A percentile compares a stretch with the other conserved stretches of the same genome.
Conservation (phyloP, 1,139 yeast species). For the Suhomyces guaymorum region DNA sequence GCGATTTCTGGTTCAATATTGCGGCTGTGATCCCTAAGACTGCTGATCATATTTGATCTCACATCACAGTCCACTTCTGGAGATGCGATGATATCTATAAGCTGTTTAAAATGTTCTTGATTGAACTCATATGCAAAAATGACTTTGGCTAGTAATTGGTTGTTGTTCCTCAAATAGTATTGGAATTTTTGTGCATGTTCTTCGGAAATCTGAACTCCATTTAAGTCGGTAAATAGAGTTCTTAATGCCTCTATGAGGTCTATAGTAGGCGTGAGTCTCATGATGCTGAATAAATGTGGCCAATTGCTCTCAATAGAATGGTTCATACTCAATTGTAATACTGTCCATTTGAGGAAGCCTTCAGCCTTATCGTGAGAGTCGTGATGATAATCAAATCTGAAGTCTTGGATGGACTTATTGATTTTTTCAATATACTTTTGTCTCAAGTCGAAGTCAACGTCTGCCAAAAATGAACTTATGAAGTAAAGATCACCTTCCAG, state of each 20-base stretch:
- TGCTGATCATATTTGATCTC: slow-evolving; percentile 25
- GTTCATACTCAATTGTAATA: slow-evolving; percentile 9
- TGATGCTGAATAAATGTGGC: slow-evolving; percentile 22
- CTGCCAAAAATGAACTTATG: slow-evolving; percentile 22
- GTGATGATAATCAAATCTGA: slow-evolving; percentile 32
- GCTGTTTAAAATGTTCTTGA: slow-evolving; percentile 11
- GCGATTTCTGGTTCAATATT: slow-evolving; percentile 13
- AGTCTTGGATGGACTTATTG: slow-evolving; percentile 5
- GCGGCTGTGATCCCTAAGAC: slow-evolving; percentile 4
- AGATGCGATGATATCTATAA: slow-evolving; percentile 22
- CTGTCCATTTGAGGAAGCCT: slow-evolving; percentile 28
- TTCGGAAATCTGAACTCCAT: slow-evolving; percentile 14
- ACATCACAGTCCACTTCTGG: slow-evolving; percentile 27
- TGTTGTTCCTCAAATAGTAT: slow-evolving; percentile 30
- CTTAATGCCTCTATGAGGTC: slow-evolving; percentile 25
- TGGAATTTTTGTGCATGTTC: slow-evolving; percentile 24
- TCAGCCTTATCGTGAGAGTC: slow-evolving; percentile 35
- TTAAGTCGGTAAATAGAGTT: slow-evolving; percentile 21
- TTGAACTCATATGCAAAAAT: slow-evolving; percentile 28
- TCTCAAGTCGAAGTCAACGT: background rate
- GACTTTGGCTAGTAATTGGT: slow-evolving; percentile 32
- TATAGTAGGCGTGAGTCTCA: slow-evolving; percentile 16
- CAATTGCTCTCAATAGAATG: slow-evolving; percentile 14
- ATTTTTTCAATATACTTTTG: slow-evolving; percentile 1
- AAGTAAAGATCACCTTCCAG: slow-evolving; percentile 17